These are phyloP conservation scores for Capillidium rhysosporum DNA, from an alignment of 371 early-diverging fungal species.

Conservation along the genomic window DNA sequence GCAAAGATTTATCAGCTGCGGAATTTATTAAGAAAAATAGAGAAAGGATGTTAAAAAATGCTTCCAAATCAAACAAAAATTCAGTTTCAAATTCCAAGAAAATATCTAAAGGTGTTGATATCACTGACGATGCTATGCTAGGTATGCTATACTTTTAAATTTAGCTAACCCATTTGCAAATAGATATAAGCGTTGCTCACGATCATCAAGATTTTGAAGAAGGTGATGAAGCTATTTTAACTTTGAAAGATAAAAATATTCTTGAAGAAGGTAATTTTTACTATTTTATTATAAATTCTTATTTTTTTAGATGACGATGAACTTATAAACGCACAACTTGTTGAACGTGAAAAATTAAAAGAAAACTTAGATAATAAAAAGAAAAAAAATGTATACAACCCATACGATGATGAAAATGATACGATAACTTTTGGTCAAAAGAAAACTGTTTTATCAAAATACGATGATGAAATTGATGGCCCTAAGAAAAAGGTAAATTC, in stretches of 20 bases:
- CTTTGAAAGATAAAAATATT: conserved; percentile 65
- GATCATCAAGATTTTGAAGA: conserved; percentile 42
- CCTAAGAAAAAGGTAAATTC: conserved; percentile 17
- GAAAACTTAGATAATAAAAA: conserved; percentile 62
- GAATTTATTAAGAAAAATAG: conserved; percentile 20
- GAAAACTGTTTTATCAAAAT: conserved; percentile 49
- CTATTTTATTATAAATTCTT: background rate
- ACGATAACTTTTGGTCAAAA: conserved; percentile 16
- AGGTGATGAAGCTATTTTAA: conserved; percentile 61
- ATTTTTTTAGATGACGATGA: conserved; percentile 42
- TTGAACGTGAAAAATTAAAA: conserved; percentile 37
- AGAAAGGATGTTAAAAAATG: conserved; percentile 27
- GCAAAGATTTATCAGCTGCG: conserved; percentile 40
- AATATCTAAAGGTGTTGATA: background rate
- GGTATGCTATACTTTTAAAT: conserved; percentile 11
- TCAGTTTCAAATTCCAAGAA: background rate
- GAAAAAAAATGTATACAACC: conserved; percentile 33
- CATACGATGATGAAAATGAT: conserved; percentile 59
- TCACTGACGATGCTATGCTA: conserved; percentile 9
- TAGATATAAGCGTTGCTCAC: conserved; percentile 61
- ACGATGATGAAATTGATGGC: conserved; percentile 49
- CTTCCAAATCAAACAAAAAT: conserved; percentile 14
- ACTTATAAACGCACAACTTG: conserved; percentile 42
- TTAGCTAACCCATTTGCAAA: too few species aligned
- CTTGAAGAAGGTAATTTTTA: conserved; percentile 25